Evolutionary conservation across 176 grass and related monocot species (phyloP).

Genomic region (Pontederia crassipes): DNA sequence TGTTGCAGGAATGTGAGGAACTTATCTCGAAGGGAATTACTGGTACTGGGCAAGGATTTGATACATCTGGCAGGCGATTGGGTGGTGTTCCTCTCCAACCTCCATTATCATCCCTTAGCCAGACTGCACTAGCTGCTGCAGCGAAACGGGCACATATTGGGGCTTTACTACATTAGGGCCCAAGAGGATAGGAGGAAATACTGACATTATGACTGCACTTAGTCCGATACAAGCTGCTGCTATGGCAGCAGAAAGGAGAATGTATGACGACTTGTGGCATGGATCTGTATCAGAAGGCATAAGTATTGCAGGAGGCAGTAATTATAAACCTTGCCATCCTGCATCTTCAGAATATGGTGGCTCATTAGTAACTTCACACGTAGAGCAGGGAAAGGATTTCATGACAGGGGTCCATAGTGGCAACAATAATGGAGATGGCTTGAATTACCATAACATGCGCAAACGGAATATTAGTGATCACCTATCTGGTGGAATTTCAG

Average conservation of each 20-base stretch:
- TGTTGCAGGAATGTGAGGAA: conserved; percentile 80
- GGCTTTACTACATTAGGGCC: conserved; percentile 56
- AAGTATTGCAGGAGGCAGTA: conserved; percentile 3
- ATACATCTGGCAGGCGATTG: conserved; percentile 56
- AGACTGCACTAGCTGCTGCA: conserved; percentile 58
- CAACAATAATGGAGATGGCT: conserved; percentile 17
- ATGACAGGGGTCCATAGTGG: background rate
- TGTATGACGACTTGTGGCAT: conserved; percentile 94
- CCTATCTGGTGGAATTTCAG: conserved; percentile 12
- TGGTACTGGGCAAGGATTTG: conserved; percentile 77
- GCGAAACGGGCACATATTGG: conserved; percentile 69
- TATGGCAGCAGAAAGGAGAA: conserved; percentile 90
- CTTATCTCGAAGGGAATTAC: conserved; percentile 85
- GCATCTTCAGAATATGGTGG: conserved; percentile 16
- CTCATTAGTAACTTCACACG: conserved; percentile 1
- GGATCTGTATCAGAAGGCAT: conserved; percentile 29
- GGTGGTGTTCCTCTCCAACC: conserved; percentile 70
- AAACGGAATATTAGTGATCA: conserved; percentile 5
- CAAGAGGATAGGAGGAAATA: conserved; percentile 70
- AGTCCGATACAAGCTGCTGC: conserved; percentile 94
- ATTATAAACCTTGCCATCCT: background rate
- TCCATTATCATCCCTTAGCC: conserved; percentile 43
- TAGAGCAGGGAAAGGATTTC: background rate
- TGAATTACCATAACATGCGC: conserved; percentile 5
- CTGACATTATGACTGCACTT: conserved; percentile 74